These are phyloP conservation scores for Anthracocystis walkeri DNA, from an alignment of 1,284 basidiomycete species.

Conservation along the genomic window DNA sequence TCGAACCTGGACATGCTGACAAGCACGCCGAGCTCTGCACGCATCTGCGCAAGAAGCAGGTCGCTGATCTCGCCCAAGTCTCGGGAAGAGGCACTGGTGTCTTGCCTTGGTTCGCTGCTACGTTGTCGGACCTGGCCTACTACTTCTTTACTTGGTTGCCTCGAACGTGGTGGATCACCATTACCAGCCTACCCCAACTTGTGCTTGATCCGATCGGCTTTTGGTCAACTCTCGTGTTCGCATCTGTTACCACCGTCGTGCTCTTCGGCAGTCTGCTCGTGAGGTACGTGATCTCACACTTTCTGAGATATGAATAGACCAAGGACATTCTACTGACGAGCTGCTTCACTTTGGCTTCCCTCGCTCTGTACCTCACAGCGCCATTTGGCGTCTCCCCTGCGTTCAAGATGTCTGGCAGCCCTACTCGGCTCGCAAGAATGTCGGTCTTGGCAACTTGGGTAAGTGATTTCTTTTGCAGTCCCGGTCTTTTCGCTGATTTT, in stretches of 20 bases:
- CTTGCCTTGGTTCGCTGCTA: slow-evolving; percentile 21
- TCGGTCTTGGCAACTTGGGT: slow-evolving; percentile 45
- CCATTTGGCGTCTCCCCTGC: slow-evolving; percentile 31
- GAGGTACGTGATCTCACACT: slow-evolving; percentile 18
- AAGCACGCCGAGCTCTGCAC: slow-evolving; percentile 35
- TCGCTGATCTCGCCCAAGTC: slow-evolving; percentile 19
- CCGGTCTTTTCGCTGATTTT: background rate
- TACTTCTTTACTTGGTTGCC: slow-evolving; percentile 37
- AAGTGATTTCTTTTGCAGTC: background rate
- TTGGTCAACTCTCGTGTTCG: slow-evolving; percentile 21
- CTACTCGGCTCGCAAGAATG: slow-evolving; percentile 10
- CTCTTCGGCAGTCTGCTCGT: slow-evolving; percentile 23
- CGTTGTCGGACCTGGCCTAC: slow-evolving; percentile 24
- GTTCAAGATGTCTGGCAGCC: slow-evolving; percentile 33
- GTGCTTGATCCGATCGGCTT: slow-evolving; percentile 36
- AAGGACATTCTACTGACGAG: too few relatives aligned
- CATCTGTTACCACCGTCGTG: slow-evolving; percentile 19
- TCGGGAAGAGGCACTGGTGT: slow-evolving; percentile 25
- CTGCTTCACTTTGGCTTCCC: too few relatives aligned
- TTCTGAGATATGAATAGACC: too few relatives aligned
- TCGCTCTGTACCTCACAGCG: slow-evolving; percentile 11
- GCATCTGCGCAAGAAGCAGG: slow-evolving; percentile 33
- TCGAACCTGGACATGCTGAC: slow-evolving; percentile 15
- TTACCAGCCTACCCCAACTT: slow-evolving; percentile 36
- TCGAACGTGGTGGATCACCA: slow-evolving; percentile 32